These are phyloP conservation scores for Testicularia cyperi DNA, from an alignment of 1,284 basidiomycete species.

Conservation along the genomic window DNA sequence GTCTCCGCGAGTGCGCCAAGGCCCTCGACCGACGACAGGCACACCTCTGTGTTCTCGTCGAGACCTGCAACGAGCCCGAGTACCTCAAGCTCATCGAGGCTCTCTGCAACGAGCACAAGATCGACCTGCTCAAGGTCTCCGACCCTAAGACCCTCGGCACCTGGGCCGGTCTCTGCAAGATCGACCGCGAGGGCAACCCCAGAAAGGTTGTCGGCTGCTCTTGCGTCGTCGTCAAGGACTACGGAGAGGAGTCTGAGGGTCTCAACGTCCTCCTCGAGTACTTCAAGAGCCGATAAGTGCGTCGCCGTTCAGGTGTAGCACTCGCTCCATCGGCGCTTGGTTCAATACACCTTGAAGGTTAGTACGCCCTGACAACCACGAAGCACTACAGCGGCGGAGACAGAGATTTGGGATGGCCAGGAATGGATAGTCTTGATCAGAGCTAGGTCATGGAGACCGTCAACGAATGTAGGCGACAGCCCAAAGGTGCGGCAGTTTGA, in stretches of 20 bases:
- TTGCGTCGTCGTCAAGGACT: conserved; percentile 98
- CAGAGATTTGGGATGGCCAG: not conserved
- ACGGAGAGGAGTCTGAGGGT: conserved; percentile 92
- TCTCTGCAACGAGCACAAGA: conserved; percentile 97
- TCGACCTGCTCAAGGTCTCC: conserved; percentile 96
- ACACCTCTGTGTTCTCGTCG: conserved; percentile 96
- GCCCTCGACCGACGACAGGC: conserved; percentile 98
- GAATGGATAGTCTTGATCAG: too few relatives aligned
- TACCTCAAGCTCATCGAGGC: conserved; percentile 99
- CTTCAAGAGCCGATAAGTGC: conserved; percentile 77
- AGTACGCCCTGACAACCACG: conserved; percentile 7
- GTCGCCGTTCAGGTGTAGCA: not conserved
- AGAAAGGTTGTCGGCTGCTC: conserved; percentile 74
- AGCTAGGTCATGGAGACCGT: too few relatives aligned
- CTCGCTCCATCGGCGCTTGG: not conserved
- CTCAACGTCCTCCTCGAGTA: conserved; percentile 94
- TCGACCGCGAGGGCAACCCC: conserved; percentile 97
- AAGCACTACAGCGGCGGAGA: not conserved
- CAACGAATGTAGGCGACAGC: too few relatives aligned
- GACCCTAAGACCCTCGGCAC: conserved; percentile 92
- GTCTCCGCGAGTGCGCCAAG: conserved; percentile 96
- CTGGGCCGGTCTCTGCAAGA: conserved; percentile 94
- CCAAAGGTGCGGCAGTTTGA: too few relatives aligned
- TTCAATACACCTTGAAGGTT: conserved; percentile 15
- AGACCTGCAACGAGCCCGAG: conserved; percentile 98